Percentiles rank a stretch among this genome's conserved stretches.
Conservation (phyloP, 2,329 filamentous ascomycete species). For the Phialophora chinensis region DNA sequence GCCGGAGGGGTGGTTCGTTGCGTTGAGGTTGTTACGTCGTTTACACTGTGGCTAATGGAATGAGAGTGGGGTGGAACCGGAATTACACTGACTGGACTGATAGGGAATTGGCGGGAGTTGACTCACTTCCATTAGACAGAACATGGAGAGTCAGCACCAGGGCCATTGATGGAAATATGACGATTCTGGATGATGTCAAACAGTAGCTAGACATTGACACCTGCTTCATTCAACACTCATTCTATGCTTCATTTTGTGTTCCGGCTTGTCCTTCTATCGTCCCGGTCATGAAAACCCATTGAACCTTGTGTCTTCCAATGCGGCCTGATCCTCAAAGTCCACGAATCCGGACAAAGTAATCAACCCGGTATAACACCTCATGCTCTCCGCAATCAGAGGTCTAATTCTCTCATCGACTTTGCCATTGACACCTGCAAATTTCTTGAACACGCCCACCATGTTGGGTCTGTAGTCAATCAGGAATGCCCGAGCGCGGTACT, state of each 20-base stretch:
- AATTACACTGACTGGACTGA: too few relatives aligned
- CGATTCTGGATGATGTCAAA: neutral
- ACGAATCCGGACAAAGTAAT: conserved; percentile 33
- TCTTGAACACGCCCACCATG: conserved; percentile 88
- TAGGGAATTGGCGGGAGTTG: too few relatives aligned
- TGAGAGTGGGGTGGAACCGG: too few relatives aligned
- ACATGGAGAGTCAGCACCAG: neutral
- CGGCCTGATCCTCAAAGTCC: conserved; percentile 33
- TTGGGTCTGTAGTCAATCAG: conserved; percentile 80
- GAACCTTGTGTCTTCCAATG: conserved; percentile 19
- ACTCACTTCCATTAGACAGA: too few relatives aligned
- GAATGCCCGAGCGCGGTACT: conserved; percentile 79
- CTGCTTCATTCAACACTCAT: neutral
- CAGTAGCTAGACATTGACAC: neutral
- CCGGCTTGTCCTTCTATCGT: conserved; percentile 1
- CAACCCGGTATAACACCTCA: conserved; percentile 38
- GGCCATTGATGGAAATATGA: neutral
- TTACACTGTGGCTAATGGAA: too few relatives aligned
- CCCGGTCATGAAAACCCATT: conserved; percentile 20
- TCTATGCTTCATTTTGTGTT: neutral
- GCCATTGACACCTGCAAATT: conserved; percentile 77
- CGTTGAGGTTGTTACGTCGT: too few relatives aligned
- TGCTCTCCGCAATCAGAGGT: conserved; percentile 33
- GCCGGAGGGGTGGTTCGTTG: too few relatives aligned
- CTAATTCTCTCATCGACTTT: conserved; percentile 41